These are phyloP conservation scores for Penicillium atrosanguineum DNA, from an alignment of 495 filamentous ascomycete genomes.

Conservation along the genomic window DNA sequence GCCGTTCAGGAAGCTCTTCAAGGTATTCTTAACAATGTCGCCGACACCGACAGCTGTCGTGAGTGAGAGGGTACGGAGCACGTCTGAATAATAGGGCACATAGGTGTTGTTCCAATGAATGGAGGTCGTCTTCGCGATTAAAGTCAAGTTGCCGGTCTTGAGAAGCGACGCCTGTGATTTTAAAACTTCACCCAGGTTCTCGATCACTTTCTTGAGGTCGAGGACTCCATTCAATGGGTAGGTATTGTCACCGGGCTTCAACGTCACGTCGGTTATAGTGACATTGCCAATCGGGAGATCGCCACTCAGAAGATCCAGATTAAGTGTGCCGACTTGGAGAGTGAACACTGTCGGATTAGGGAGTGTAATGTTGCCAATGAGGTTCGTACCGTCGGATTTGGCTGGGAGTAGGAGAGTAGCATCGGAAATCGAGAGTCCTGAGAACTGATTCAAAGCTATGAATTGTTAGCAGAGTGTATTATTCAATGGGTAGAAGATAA, in stretches of 20 bases:
- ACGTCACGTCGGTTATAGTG: slow-evolving; percentile 53
- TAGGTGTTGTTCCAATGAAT: slow-evolving; percentile 30
- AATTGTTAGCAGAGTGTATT: not conserved
- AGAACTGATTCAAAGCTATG: slow-evolving; percentile 27
- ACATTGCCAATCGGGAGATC: slow-evolving; percentile 48
- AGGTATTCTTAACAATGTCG: slow-evolving; percentile 31
- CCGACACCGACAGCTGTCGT: slow-evolving; percentile 26
- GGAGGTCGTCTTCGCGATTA: slow-evolving; percentile 26
- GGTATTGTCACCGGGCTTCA: slow-evolving; percentile 59
- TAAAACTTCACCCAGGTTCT: slow-evolving; percentile 27
- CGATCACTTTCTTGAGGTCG: slow-evolving; percentile 27
- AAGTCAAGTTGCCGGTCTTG: slow-evolving; percentile 26
- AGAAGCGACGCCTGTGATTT: slow-evolving; percentile 24
- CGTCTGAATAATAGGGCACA: slow-evolving; percentile 37
- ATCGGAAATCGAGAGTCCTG: slow-evolving; percentile 30
- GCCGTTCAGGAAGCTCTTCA: slow-evolving; percentile 16
- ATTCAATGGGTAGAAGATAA: not conserved
- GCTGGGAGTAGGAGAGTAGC: slow-evolving; percentile 24
- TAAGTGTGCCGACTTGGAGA: slow-evolving; percentile 34
- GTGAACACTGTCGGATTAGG: slow-evolving; percentile 36
- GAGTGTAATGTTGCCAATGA: slow-evolving; percentile 37
- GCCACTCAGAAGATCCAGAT: slow-evolving; percentile 31
- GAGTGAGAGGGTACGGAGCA: slow-evolving; percentile 31
- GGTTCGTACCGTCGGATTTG: slow-evolving; percentile 30
- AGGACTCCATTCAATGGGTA: slow-evolving; percentile 44